Evolutionary conservation across 441 rosid species (phyloP).

Genomic region (Gossypium aridum): DNA sequence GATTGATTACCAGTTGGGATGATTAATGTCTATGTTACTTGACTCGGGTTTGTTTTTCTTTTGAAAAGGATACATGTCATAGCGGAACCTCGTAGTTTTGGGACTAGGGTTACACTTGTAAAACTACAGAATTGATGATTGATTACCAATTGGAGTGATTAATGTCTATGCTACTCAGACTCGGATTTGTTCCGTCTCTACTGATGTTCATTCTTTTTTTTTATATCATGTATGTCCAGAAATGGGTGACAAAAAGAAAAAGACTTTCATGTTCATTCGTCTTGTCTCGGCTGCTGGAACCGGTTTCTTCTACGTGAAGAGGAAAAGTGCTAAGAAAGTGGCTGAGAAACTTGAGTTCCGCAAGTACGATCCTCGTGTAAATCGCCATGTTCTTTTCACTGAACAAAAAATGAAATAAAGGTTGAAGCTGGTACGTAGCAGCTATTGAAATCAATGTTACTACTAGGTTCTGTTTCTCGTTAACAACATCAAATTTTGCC

Average conservation of each 20-base stretch:
- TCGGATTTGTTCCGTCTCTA: no score
- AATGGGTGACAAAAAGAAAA: slow-evolving; percentile 91
- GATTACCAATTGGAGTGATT: no score
- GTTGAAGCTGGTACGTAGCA: background rate
- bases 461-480: background rate
- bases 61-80: no score
- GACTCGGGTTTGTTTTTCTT: background rate
- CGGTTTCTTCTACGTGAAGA: slow-evolving; percentile 91
- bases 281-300: slow-evolving; percentile 95
- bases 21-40: background rate
- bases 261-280: slow-evolving; percentile 83
- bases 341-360: slow-evolving; percentile 93
- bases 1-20: background rate
- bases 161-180: no score
- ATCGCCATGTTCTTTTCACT: slow-evolving; percentile 83
- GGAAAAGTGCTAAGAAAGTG: slow-evolving; percentile 74
- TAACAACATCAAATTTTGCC: background rate
- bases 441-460: background rate
- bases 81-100: no score
- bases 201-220: background rate
- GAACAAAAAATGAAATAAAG: slow-evolving; percentile 88
- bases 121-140: no score
- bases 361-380: slow-evolving; percentile 85
- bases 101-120: no score
- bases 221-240: slow-evolving; percentile 1